Percentiles rank a stretch among this genome's conserved stretches.
These are phyloP conservation scores for Blastomyces percursus DNA, from an alignment of 2,329 filamentous ascomycete genomes.

Conservation along the genomic window DNA sequence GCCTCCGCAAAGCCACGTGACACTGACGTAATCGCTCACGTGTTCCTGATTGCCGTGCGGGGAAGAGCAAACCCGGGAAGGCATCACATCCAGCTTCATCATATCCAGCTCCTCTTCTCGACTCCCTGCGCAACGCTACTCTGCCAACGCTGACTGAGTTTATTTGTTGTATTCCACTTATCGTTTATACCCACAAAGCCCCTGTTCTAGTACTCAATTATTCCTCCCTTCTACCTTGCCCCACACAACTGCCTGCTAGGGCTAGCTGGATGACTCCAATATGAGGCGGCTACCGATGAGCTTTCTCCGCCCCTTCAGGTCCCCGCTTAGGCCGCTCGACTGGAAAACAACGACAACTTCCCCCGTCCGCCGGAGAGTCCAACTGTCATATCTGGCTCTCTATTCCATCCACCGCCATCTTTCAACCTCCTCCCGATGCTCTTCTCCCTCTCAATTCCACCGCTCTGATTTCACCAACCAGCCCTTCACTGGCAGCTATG, in stretches of 20 bases:
- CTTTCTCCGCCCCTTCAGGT: conserved; percentile 6
- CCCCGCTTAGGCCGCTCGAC: conserved; percentile 28
- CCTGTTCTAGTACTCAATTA: background rate
- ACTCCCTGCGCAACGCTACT: no score
- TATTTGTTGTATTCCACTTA: background rate
- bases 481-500: conserved; percentile 52
- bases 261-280: background rate
- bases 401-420: conserved; percentile 23
- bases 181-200: background rate
- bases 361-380: conserved; percentile 29
- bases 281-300: conserved; percentile 3
- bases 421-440: conserved; percentile 27
- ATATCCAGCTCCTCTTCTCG: background rate
- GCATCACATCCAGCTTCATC: background rate
- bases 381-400: conserved; percentile 30
- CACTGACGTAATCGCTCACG: background rate
- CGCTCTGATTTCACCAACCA: conserved; percentile 54
- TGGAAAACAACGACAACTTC: conserved; percentile 22
- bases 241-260: no score
- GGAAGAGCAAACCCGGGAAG: background rate
- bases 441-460: conserved; percentile 41
- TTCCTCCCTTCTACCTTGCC: background rate
- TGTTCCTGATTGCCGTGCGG: background rate
- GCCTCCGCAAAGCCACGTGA: background rate
- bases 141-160: background rate